Percentiles rank a stretch among this genome's conserved stretches.
Conservation (phyloP, 2,329 filamentous ascomycete genomes). For the Diaporthe caulivora region DNA sequence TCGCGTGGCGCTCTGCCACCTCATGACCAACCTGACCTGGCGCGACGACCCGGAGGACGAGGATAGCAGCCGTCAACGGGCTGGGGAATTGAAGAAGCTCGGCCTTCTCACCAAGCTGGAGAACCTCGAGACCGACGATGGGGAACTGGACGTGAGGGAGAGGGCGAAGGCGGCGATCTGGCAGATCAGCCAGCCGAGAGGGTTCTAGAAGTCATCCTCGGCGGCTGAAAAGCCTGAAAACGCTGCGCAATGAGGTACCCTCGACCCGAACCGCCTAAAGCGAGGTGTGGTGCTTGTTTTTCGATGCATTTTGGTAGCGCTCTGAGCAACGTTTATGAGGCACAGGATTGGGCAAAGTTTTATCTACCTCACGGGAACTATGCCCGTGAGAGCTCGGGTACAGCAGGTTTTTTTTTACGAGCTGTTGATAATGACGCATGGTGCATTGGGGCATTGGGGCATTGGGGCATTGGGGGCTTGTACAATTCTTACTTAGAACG, state of each 20-base stretch:
- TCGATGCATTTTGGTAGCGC: constrained; percentile 14
- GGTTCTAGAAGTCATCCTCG: constrained; percentile 8
- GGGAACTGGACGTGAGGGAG: constrained; percentile 85
- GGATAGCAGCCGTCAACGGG: constrained; percentile 74
- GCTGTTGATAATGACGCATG: not conserved
- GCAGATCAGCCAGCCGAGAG: constrained; percentile 69
- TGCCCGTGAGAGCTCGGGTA: not conserved
- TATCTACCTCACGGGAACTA: not conserved
- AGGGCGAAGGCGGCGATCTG: constrained; percentile 83
- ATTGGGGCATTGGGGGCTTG: not conserved
- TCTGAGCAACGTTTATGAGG: not conserved
- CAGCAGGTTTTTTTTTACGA: no score
- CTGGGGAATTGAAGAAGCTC: constrained; percentile 75
- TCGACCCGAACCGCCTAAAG: not conserved
- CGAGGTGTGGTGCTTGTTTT: not conserved
- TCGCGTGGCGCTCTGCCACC: constrained; percentile 82
- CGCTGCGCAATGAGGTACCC: not conserved
- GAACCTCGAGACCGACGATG: constrained; percentile 72
- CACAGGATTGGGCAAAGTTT: not conserved
- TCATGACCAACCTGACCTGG: constrained; percentile 88
- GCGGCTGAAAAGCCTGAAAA: not conserved
- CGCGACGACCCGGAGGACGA: constrained; percentile 80
- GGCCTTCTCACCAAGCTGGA: constrained; percentile 78
- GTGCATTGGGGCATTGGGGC: not conserved
- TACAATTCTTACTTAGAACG: constrained; percentile 12